Evolutionary conservation across 2,329 filamentous ascomycete species (phyloP).

Genomic region (Arthroderma sp.): DNA sequence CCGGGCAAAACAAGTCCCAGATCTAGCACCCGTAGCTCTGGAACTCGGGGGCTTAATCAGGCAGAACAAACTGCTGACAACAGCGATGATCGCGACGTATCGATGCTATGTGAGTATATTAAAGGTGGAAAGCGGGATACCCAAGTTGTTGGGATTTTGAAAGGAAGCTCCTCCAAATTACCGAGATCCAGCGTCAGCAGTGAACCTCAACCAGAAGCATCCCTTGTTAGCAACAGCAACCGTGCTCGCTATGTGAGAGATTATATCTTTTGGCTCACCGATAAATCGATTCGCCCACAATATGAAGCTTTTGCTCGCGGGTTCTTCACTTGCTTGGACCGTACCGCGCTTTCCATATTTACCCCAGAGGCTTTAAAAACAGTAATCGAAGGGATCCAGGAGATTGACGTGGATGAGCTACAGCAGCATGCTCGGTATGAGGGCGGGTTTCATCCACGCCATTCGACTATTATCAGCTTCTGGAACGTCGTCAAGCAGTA

Average conservation of each 20-base stretch:
- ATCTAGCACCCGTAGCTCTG: conserved; percentile 4
- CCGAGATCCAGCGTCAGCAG: conserved; percentile 17
- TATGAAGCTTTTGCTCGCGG: conserved; percentile 69
- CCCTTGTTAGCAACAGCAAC: conserved; percentile 69
- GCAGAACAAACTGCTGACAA: background rate
- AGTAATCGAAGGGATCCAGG: conserved; percentile 68
- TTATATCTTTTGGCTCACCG: conserved; percentile 72
- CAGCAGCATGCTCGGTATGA: conserved; percentile 63
- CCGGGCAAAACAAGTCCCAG: conserved; percentile 7
- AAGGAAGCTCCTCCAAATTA: conserved; percentile 15
- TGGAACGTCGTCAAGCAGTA: conserved; percentile 66
- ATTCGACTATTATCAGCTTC: conserved; percentile 63
- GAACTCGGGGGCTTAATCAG: background rate
- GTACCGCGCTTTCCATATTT: conserved; percentile 59
- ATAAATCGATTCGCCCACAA: conserved; percentile 63
- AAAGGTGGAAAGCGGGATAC: conserved; percentile 4
- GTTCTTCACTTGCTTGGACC: conserved; percentile 61
- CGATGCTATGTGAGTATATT: conserved; percentile 8
- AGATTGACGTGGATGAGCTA: conserved; percentile 65
- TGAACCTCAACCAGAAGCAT: conserved; percentile 39
- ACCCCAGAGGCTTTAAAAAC: conserved; percentile 57
- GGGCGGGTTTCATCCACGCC: conserved; percentile 55
- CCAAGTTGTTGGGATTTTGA: conserved; percentile 13
- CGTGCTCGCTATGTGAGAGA: conserved; percentile 66
- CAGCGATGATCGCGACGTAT: conserved; percentile 1